Base-by-base conservation (phyloP, 495 filamentous ascomycete species). In the Hypoxylon fuscum region DNA sequence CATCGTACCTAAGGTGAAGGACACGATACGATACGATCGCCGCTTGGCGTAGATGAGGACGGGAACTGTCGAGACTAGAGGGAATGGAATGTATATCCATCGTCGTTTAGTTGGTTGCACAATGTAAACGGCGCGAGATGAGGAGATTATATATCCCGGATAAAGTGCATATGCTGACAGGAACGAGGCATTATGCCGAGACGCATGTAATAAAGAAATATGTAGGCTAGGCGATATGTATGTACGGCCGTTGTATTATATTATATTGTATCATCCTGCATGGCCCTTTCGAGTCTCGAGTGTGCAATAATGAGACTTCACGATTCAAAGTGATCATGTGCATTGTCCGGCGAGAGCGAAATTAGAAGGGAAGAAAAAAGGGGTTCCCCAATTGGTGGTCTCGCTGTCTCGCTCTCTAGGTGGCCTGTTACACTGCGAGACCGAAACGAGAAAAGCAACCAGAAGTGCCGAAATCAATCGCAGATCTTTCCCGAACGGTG, bases 381-480 rank as follows among this genome's bases (percentile, higher is more conserved):
- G 62, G 62, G 35, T 29, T 25, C 50, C 48, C 56, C 43, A 23
- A 55, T 65, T 65, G 55, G 62, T 59, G 38, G 43, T 50, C 41
- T 64, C 29, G 42, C 25, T 27, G 5, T 29, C 5, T 29, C 27
- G 27, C 17, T 60, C 40, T 60, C 52, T 63, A 63, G 59, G 64
- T 63, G 59, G 64, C 58, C 59, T 60, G 66, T 62, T 66, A 56
- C 69, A 59, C 56, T 63, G 59, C 60, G 45, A 60, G 62, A 43
- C 66, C 66, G 63, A 72, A 68, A 63, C 62, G 48, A 65, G 63
- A 59, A 56, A 66, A 64, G 59, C 31, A 59, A 70, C 46, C 59
- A 72, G 62, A 68, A 69, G 53, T 60, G 63, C 67, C 63, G 60
- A 72, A 66, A 55, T 67, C 58, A 31, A 62, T 32, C 50, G 64